Conservation (phyloP, 352 stramenopile species). For the Globisporangium solare region DNA sequence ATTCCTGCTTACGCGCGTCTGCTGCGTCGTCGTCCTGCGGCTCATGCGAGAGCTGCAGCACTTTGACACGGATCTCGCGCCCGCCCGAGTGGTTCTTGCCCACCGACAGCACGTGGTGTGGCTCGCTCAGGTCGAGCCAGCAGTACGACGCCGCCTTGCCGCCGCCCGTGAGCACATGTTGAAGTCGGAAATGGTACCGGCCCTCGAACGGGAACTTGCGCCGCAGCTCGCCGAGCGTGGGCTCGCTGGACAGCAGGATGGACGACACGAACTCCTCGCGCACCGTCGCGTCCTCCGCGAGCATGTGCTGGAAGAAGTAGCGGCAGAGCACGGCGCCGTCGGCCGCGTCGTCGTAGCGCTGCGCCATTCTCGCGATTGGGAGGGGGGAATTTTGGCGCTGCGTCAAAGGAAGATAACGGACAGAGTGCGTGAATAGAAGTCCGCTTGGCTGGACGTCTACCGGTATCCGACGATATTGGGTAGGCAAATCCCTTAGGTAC, state of each 20-base stretch:
- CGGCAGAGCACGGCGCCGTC: slow-evolving; percentile 49
- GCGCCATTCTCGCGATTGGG: slow-evolving; percentile 2
- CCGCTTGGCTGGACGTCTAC: no score
- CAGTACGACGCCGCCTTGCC: slow-evolving; percentile 38
- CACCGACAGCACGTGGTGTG: slow-evolving; percentile 36
- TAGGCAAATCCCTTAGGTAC: no score
- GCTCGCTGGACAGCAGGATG: slow-evolving; percentile 55
- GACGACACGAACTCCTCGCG: slow-evolving; percentile 50
- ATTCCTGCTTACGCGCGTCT: slow-evolving; percentile 3
- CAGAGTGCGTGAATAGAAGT: no score
- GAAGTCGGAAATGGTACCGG: slow-evolving; percentile 73
- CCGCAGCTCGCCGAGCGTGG: slow-evolving; percentile 58
- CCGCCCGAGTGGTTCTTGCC: slow-evolving; percentile 11
- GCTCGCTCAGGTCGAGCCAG: slow-evolving; percentile 74
- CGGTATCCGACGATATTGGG: no score
- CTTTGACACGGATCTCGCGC: slow-evolving; percentile 63
- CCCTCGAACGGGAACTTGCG: slow-evolving; percentile 78
- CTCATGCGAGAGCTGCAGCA: slow-evolving; percentile 53
- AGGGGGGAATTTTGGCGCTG: no score
- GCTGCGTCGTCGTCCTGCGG: slow-evolving; percentile 16
- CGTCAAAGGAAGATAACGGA: no score
- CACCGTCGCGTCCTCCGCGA: slow-evolving; percentile 39
- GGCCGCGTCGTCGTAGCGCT: slow-evolving; percentile 8
- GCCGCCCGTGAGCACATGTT: slow-evolving; percentile 21
- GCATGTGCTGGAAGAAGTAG: slow-evolving; percentile 82